Evolutionary conservation across 371 early-diverging fungal genomes (phyloP).

Genomic region (Mortierella sp.): DNA sequence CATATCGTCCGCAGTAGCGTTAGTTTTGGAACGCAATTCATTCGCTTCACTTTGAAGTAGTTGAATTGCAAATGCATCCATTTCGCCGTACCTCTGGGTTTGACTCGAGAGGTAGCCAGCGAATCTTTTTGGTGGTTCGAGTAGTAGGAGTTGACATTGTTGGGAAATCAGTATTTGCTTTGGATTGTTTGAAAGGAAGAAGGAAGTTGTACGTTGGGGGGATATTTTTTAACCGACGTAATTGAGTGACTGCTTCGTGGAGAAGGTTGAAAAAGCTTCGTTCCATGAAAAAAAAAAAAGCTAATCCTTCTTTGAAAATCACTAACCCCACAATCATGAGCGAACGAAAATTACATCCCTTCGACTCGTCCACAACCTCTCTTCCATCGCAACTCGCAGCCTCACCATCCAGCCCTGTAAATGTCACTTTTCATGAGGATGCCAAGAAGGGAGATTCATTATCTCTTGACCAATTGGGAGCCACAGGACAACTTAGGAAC

Average conservation of each 20-base stretch:
- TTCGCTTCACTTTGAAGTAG: no score
- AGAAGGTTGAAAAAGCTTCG: neutral
- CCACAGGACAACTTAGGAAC: conserved; percentile 24
- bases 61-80: neutral
- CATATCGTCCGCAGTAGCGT: conserved; percentile 9
- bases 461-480: neutral
- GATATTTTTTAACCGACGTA: neutral
- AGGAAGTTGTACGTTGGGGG: neutral
- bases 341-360: conserved; percentile 17
- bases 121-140: conserved; percentile 41
- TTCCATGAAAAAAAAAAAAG: conserved; percentile 1
- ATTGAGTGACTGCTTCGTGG: neutral
- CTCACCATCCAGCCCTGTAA: conserved; percentile 1
- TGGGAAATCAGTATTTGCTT: neutral
- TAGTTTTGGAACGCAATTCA: neutral
- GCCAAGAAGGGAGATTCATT: conserved; percentile 1
- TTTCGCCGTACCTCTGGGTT: conserved; percentile 77
- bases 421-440: conserved; percentile 24
- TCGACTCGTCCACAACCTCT: conserved; percentile 4
- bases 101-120: conserved; percentile 88
- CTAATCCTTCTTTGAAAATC: neutral
- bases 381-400: neutral
- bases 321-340: conserved; percentile 4
- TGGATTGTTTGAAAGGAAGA: neutral
- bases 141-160: conserved; percentile 21